Percentiles rank a stretch among this genome's conserved stretches.
Evolutionary conservation across 208 protist genomes (phyloP).

Genomic region (Trypanosoma rangeli): DNA sequence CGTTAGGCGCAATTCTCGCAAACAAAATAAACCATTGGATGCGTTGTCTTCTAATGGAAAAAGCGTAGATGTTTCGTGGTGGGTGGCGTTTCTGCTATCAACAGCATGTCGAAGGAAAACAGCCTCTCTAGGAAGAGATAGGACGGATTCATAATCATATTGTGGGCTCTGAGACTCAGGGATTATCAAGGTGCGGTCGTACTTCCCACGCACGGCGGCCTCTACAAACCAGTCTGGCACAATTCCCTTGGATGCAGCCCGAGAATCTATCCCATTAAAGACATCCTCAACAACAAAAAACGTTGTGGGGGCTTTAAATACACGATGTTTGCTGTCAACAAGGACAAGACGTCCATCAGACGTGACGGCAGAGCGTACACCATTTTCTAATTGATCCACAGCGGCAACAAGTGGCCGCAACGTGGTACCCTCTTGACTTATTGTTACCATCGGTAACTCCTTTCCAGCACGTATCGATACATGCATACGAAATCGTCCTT

Average conservation of each 20-base stretch:
- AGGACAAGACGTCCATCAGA: conserved; percentile 23
- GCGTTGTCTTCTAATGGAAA: background rate
- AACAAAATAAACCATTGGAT: conserved; percentile 27
- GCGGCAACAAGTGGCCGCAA: conserved; percentile 8
- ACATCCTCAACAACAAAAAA: conserved; percentile 85
- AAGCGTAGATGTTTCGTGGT: background rate
- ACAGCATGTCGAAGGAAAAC: conserved; percentile 30
- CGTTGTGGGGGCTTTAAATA: conserved; percentile 52
- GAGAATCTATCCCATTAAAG: conserved; percentile 38
- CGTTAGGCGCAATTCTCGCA: conserved; percentile 55
- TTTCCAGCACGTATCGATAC: conserved; percentile 52
- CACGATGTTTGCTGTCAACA: conserved; percentile 28
- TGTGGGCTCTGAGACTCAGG: conserved; percentile 45
- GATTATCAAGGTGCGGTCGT: conserved; percentile 64
- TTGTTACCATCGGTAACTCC: conserved; percentile 54
- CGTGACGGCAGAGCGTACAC: conserved; percentile 26
- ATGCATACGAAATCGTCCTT: conserved; percentile 42
- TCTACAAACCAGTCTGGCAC: conserved; percentile 72
- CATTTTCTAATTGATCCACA: conserved; percentile 25
- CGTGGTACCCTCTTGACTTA: conserved; percentile 22
- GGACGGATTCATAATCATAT: conserved; percentile 71
- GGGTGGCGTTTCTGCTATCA: background rate
- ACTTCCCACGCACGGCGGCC: conserved; percentile 50
- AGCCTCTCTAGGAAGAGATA: conserved; percentile 53
- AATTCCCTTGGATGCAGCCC: conserved; percentile 26